Percentiles rank a stretch among this genome's conserved stretches.
Conservation (phyloP, 371 early-diverging fungal species). For the Paramicrosporidium saccamoebae region DNA sequence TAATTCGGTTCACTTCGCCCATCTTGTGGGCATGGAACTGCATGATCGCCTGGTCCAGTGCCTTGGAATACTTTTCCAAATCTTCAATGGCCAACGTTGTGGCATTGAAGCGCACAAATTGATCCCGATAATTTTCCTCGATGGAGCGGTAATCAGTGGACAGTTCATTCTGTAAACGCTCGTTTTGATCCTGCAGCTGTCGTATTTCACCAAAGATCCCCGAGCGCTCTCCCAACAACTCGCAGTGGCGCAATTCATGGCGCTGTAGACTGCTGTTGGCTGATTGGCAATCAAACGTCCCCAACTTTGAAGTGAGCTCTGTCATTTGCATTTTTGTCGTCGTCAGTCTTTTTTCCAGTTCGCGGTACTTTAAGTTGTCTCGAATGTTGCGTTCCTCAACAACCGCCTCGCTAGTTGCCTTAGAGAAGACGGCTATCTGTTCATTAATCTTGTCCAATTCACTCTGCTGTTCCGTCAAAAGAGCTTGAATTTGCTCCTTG, state of each 20-base stretch:
- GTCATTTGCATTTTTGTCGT: neutral
- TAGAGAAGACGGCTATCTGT: too few species aligned
- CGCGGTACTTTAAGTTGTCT: slow-evolving; percentile 21
- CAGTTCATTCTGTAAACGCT: slow-evolving; percentile 18
- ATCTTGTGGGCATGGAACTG: slow-evolving; percentile 82
- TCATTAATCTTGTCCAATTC: too few species aligned
- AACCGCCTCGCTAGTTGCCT: too few species aligned
- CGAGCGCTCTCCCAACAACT: slow-evolving; percentile 12
- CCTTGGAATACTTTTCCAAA: slow-evolving; percentile 48
- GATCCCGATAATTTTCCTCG: slow-evolving; percentile 19
- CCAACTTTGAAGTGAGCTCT: slow-evolving; percentile 3
- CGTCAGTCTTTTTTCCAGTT: slow-evolving; percentile 7
- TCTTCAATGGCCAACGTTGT: slow-evolving; percentile 39
- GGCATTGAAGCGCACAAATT: slow-evolving; percentile 29
- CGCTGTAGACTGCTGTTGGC: too few species aligned
- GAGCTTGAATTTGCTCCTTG: too few species aligned
- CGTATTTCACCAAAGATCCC: slow-evolving; percentile 42
- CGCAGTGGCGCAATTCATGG: too few species aligned
- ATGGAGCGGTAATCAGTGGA: slow-evolving; percentile 34
- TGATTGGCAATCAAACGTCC: slow-evolving; percentile 5
- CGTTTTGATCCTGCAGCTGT: slow-evolving; percentile 36
- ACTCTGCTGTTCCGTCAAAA: too few species aligned
- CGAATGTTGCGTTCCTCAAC: slow-evolving; percentile 22
- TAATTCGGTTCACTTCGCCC: slow-evolving; percentile 85
- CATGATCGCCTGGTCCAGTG: slow-evolving; percentile 69